Percentiles rank a stretch among this genome's conserved stretches.
Evolutionary conservation across 768 basidiomycete genomes (phyloP).

Genomic region (Artomyces pyxidatus): DNA sequence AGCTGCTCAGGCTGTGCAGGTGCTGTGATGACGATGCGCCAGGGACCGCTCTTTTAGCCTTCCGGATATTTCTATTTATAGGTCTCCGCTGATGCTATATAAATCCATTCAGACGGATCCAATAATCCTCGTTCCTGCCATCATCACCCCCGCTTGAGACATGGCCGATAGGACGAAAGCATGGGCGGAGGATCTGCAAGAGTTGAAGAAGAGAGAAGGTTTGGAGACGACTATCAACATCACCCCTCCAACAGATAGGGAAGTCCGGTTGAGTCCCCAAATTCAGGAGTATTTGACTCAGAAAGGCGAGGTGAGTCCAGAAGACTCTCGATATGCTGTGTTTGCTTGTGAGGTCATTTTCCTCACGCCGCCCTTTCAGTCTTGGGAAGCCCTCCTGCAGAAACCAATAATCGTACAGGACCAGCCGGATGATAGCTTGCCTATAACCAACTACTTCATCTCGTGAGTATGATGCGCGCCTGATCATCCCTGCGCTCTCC

Average conservation of each 20-base stretch:
- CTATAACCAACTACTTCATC: slow-evolving; percentile 49
- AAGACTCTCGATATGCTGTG: not conserved
- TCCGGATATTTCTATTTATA: too few species aligned
- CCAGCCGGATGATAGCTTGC: slow-evolving; percentile 34
- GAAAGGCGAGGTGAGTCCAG: slow-evolving; percentile 1
- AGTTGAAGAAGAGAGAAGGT: not conserved
- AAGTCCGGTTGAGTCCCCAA: slow-evolving; percentile 1
- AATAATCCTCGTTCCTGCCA: too few species aligned
- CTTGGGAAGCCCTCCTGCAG: slow-evolving; percentile 25
- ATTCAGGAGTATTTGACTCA: not conserved
- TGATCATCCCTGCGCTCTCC: not conserved
- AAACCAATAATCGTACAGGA: slow-evolving; percentile 27
- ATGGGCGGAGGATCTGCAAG: not conserved
- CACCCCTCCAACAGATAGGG: not conserved
- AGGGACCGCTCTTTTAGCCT: too few species aligned
- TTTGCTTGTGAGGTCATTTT: not conserved
- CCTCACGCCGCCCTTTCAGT: not conserved
- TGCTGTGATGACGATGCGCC: too few species aligned
- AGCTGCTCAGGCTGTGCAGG: too few species aligned
- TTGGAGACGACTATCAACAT: not conserved
- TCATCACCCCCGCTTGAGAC: too few species aligned
- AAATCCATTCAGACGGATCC: too few species aligned
- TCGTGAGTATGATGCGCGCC: slow-evolving; percentile 25
- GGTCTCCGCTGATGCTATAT: too few species aligned
- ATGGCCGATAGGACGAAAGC: not conserved